A percentile compares a stretch with the other conserved stretches of the same genome.
These are phyloP conservation scores for Aegilops longissima DNA, from an alignment of 176 grass and related monocot species.

Conservation along the genomic window DNA sequence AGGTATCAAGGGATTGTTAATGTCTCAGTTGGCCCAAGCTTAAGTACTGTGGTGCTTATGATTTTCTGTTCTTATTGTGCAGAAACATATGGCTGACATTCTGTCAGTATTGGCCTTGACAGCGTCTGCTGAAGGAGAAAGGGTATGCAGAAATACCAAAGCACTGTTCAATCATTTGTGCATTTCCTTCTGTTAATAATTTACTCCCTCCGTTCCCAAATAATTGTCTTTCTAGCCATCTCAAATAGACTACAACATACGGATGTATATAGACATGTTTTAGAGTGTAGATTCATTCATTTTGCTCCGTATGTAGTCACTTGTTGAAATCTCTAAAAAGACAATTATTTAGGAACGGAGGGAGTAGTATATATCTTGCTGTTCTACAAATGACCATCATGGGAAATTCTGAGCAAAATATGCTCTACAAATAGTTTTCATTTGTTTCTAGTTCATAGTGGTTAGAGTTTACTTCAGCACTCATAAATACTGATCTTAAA, in stretches of 20 bases:
- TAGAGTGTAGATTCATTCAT: too few species aligned
- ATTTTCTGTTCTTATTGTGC: constrained; percentile 3
- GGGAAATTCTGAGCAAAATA: neutral
- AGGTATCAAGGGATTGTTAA: constrained; percentile 41
- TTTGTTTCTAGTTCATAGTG: neutral
- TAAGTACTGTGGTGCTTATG: constrained; percentile 13
- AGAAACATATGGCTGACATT: constrained; percentile 86
- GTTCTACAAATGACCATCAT: neutral
- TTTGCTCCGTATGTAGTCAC: too few species aligned
- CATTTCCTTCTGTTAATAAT: neutral
- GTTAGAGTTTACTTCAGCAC: neutral
- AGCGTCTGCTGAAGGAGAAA: constrained; percentile 87
- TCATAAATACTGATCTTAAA: neutral
- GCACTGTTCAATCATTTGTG: neutral
- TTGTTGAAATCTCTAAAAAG: too few species aligned
- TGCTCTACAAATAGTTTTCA: neutral
- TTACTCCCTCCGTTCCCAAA: too few species aligned
- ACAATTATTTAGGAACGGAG: too few species aligned
- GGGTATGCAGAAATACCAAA: constrained; percentile 43
- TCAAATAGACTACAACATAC: too few species aligned
- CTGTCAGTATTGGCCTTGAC: constrained; percentile 89
- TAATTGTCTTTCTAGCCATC: too few species aligned
- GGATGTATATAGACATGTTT: too few species aligned
- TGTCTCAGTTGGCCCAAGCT: neutral
- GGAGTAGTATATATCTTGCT: neutral